Conservation (phyloP, 1,284 basidiomycete species). For the Gomphus sp. region DNA sequence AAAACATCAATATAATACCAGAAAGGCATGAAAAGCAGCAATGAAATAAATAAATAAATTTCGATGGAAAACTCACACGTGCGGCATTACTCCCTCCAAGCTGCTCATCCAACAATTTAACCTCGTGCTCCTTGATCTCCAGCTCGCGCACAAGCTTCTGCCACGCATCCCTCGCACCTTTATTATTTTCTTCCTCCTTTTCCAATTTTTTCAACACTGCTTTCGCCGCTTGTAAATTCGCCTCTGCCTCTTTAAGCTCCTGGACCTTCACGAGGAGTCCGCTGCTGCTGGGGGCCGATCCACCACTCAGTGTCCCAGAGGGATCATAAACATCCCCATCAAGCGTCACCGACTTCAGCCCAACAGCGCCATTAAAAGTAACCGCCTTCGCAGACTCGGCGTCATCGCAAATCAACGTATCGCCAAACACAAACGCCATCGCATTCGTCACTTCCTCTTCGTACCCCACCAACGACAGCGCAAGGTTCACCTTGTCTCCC, state of each 20-base stretch:
- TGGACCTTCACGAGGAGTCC: conserved; percentile 84
- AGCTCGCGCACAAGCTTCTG: conserved; percentile 59
- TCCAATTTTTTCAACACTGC: conserved; percentile 47
- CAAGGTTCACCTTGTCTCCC: conserved; percentile 71
- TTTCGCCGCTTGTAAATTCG: conserved; percentile 45
- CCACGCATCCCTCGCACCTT: conserved; percentile 62
- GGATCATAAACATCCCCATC: conserved; percentile 98
- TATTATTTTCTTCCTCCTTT: conserved; percentile 44
- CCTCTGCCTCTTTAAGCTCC: conserved; percentile 59
- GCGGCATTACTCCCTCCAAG: conserved; percentile 85
- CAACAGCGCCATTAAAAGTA: conserved; percentile 67
- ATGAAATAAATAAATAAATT: background rate
- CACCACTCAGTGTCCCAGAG: conserved; percentile 88
- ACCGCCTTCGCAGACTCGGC: conserved; percentile 83
- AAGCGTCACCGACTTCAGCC: conserved; percentile 82
- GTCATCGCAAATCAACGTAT: conserved; percentile 88
- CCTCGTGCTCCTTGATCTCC: conserved; percentile 86
- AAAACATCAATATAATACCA: background rate
- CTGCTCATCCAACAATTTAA: conserved; percentile 77
- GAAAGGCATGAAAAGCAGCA: too few species aligned
- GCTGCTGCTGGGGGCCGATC: conserved; percentile 71
- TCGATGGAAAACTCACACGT: conserved; percentile 41
- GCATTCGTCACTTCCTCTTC: conserved; percentile 80
- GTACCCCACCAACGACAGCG: conserved; percentile 83
- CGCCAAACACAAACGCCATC: conserved; percentile 92